These are phyloP conservation scores for Sphagnum tenellum DNA, from an alignment of 225 moss, liverwort and hornwort species.

Conservation along the genomic window DNA sequence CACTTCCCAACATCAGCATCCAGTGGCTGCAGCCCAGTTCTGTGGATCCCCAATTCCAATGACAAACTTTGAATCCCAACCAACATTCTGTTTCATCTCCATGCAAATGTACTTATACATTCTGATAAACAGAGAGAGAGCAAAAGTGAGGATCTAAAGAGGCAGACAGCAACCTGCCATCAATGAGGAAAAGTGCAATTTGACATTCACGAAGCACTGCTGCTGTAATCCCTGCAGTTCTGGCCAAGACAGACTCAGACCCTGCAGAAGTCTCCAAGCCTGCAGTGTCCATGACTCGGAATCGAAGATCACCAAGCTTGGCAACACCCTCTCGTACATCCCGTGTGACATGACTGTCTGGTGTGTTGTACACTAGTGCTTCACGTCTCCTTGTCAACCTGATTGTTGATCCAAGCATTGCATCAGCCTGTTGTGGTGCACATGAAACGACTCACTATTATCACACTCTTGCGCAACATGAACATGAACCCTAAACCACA, in stretches of 20 bases:
- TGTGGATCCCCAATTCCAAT: slow-evolving; percentile 12
- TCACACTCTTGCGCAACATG: not conserved
- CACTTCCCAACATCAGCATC: slow-evolving; percentile 93
- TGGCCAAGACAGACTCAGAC: slow-evolving; percentile 60
- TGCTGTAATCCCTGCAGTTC: slow-evolving; percentile 85
- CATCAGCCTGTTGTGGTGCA: slow-evolving; percentile 33
- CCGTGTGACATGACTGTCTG: slow-evolving; percentile 86
- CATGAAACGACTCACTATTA: slow-evolving; percentile 5
- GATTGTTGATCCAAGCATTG: slow-evolving; percentile 26
- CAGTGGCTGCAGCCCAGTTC: slow-evolving; percentile 84
- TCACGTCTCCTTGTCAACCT: slow-evolving; percentile 81
- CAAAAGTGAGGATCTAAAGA: slow-evolving; percentile 9
- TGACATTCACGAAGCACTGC: slow-evolving; percentile 64
- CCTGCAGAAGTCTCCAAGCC: slow-evolving; percentile 68
- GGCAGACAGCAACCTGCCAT: slow-evolving; percentile 52
- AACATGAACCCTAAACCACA: too few species aligned
- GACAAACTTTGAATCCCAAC: slow-evolving; percentile 6
- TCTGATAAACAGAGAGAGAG: not conserved
- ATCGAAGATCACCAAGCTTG: slow-evolving; percentile 74
- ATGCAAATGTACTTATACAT: not conserved
- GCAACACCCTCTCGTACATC: slow-evolving; percentile 93
- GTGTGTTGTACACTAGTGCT: slow-evolving; percentile 91
- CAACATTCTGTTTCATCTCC: not conserved
- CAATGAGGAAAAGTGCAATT: slow-evolving; percentile 90
- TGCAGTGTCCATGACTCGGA: slow-evolving; percentile 82